These are phyloP conservation scores for Trifolium pratense DNA, from an alignment of 306 rosid genomes.

Conservation along the genomic window DNA sequence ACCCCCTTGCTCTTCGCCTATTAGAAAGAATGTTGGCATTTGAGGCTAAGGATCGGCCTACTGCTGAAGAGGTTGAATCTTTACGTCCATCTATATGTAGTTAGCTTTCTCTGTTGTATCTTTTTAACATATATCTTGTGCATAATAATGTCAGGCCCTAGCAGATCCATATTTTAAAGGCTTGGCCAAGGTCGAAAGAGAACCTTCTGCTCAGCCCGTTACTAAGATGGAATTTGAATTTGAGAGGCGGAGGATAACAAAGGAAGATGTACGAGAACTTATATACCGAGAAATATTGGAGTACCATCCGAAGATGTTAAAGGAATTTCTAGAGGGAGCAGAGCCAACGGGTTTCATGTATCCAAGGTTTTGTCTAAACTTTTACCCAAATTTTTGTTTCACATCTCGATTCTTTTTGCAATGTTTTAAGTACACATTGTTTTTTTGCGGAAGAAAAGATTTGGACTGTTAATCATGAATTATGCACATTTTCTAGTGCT, in stretches of 20 bases:
- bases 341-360: slow-evolving; percentile 98
- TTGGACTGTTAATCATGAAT: background rate
- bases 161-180: slow-evolving; percentile 99
- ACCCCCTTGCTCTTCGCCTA: slow-evolving; percentile 92
- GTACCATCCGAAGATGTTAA: slow-evolving; percentile 96
- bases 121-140: slow-evolving; percentile 34
- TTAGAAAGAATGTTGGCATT: slow-evolving; percentile 97
- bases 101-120: slow-evolving; percentile 30
- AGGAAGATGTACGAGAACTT: slow-evolving; percentile 98
- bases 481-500: too few relatives aligned
- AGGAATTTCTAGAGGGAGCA: slow-evolving; percentile 91
- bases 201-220: slow-evolving; percentile 95
- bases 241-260: slow-evolving; percentile 97
- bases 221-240: slow-evolving; percentile 99
- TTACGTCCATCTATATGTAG: slow-evolving; percentile 37
- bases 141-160: slow-evolving; percentile 68
- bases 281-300: slow-evolving; percentile 92
- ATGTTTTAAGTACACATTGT: background rate
- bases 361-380: slow-evolving; percentile 74
- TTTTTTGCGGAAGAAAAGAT: background rate
- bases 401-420: background rate
- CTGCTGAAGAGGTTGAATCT: slow-evolving; percentile 88
- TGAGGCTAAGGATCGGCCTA: slow-evolving; percentile 97
- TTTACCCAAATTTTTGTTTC: slow-evolving; percentile 32
- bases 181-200: slow-evolving; percentile 98